Evolutionary conservation across 2,329 filamentous ascomycete genomes (phyloP).

Genomic region (Diaporthe destruens): DNA sequence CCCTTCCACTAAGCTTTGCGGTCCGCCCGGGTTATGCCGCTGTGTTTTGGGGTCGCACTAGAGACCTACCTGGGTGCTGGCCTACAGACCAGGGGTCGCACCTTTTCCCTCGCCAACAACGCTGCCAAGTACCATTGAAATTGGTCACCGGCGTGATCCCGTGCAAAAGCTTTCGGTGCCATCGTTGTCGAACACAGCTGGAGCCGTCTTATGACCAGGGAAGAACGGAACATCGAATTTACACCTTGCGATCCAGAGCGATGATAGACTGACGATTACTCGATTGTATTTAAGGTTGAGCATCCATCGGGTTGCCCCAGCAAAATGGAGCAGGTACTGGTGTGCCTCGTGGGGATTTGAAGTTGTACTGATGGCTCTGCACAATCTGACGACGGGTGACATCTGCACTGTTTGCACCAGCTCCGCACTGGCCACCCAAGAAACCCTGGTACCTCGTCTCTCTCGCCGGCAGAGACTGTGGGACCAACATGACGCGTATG

Average conservation of each 20-base stretch:
- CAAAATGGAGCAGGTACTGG: not conserved
- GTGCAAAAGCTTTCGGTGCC: not conserved
- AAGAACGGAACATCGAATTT: not conserved
- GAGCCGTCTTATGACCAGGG: not conserved
- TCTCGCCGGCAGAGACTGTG: not conserved
- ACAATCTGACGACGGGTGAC: not conserved
- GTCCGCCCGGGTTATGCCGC: slow-evolving; percentile 38
- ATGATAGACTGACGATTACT: not conserved
- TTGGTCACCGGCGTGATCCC: not conserved
- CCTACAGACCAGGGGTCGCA: slow-evolving; percentile 17
- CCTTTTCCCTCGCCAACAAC: not conserved
- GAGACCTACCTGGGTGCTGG: not conserved
- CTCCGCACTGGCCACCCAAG: slow-evolving; percentile 19
- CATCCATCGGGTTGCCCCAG: not conserved
- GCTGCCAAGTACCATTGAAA: not conserved
- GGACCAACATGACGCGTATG: not conserved
- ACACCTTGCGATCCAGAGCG: not conserved
- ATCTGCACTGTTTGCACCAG: not conserved
- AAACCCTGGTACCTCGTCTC: not conserved
- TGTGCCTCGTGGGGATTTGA: not conserved
- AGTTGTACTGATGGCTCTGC: not conserved
- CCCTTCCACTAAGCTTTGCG: slow-evolving; percentile 32
- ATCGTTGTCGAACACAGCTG: not conserved
- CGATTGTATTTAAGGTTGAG: not conserved
- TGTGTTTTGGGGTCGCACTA: slow-evolving; percentile 15